Evolutionary conservation across 768 basidiomycete genomes (phyloP).

Genomic region (Collybia mongolica): DNA sequence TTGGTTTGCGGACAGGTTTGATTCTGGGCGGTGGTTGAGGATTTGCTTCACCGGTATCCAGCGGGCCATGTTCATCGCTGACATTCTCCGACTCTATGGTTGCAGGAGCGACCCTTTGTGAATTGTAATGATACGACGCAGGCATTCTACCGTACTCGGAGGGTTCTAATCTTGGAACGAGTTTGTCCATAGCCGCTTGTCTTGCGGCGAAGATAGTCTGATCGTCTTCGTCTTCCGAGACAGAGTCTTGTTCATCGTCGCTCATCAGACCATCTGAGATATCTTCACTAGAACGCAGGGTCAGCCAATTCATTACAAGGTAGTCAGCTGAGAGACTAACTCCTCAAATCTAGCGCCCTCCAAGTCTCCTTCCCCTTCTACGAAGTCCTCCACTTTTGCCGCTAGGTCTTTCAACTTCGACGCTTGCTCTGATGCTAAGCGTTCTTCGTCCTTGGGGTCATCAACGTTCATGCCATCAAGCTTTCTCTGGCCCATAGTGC

Average conservation of each 20-base stretch:
- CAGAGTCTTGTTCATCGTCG: constrained; percentile 46
- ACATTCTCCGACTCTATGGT: constrained; percentile 42
- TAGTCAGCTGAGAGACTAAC: constrained; percentile 38
- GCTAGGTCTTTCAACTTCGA: constrained; percentile 74
- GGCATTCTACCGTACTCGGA: constrained; percentile 92
- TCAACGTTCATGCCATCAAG: constrained; percentile 52
- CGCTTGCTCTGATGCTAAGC: constrained; percentile 63
- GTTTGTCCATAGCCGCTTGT: constrained; percentile 69
- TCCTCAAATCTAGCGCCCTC: constrained; percentile 91
- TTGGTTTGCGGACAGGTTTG: constrained; percentile 69
- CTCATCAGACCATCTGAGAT: constrained; percentile 67
- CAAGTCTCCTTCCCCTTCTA: constrained; percentile 85
- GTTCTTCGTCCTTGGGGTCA: constrained; percentile 36
- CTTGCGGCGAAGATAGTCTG: constrained; percentile 37
- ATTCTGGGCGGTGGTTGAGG: constrained; percentile 20
- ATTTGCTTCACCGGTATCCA: neutral
- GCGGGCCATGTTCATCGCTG: constrained; percentile 21
- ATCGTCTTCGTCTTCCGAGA: constrained; percentile 42
- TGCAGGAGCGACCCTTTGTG: constrained; percentile 59
- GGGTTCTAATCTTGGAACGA: constrained; percentile 78
- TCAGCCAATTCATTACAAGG: neutral
- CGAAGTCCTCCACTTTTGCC: constrained; percentile 83
- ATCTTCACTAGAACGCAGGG: constrained; percentile 47
- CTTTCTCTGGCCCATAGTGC: constrained; percentile 27
- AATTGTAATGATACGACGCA: constrained; percentile 63